Evolutionary conservation across 345 rosid genomes (phyloP).

Genomic region (Murraya paniculata): DNA sequence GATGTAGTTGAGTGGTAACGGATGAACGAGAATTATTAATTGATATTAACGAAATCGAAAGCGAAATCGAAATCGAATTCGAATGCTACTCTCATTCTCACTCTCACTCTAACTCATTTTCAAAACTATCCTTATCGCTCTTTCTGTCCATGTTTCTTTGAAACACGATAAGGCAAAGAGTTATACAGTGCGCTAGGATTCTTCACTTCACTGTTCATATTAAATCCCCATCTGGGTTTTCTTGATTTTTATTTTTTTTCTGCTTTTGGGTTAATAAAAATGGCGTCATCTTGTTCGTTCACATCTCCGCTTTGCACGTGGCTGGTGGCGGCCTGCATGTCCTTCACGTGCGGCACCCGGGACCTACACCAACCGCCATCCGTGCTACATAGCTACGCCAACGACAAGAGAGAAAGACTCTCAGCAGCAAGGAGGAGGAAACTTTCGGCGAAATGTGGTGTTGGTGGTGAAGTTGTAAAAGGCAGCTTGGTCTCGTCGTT

Average conservation of each 20-base stretch:
- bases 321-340: constrained; percentile 86
- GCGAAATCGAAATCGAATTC: too few species aligned
- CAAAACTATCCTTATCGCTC: background rate
- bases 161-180: too few species aligned
- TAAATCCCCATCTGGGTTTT: constrained; percentile 3
- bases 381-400: constrained; percentile 16
- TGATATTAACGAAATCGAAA: too few species aligned
- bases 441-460: constrained; percentile 31
- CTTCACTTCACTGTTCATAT: background rate
- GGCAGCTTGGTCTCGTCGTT: constrained; percentile 28
- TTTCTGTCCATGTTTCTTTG: background rate
- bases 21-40: too few species aligned
- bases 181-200: background rate
- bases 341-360: constrained; percentile 42
- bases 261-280: background rate
- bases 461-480: constrained; percentile 14
- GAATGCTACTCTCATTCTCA: too few species aligned
- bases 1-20: too few species aligned
- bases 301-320: constrained; percentile 86
- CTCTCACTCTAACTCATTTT: background rate
- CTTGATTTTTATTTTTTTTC: background rate
- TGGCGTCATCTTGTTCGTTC: constrained; percentile 44
- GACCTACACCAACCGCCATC: constrained; percentile 27
- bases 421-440: constrained; percentile 44
- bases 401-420: constrained; percentile 10